Evolutionary conservation across 2,329 filamentous ascomycete genomes (phyloP).

Genomic region (Talaromyces atroroseus): DNA sequence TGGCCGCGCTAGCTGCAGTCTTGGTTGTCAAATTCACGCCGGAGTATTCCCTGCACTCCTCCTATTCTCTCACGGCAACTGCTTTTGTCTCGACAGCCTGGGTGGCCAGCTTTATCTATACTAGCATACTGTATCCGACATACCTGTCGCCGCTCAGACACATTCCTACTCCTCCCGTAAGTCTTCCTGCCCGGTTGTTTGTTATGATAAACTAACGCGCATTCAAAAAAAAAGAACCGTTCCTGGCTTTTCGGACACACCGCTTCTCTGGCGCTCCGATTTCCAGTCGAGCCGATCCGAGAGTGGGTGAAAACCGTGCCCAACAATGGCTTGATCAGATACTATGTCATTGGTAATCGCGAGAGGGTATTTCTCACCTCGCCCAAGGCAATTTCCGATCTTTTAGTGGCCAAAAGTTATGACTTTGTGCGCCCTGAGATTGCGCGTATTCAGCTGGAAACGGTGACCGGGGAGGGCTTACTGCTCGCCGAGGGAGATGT

Average conservation of each 20-base stretch:
- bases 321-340: conserved; percentile 65
- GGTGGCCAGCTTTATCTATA: conserved; percentile 24
- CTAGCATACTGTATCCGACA: conserved; percentile 51
- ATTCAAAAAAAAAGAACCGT: conserved; percentile 31
- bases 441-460: conserved; percentile 37
- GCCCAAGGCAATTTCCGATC: conserved; percentile 63
- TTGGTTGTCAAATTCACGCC: conserved; percentile 1
- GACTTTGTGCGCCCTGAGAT: conserved; percentile 60
- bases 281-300: conserved; percentile 34
- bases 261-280: conserved; percentile 29
- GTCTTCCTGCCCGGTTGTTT: conserved; percentile 16
- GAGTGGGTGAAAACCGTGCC: conserved; percentile 56
- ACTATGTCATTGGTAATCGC: conserved; percentile 56
- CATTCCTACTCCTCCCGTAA: conserved; percentile 49
- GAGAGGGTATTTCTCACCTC: conserved; percentile 59
- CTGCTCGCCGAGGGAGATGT: conserved; percentile 85
- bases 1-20: conserved; percentile 3
- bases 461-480: conserved; percentile 38
- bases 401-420: conserved; percentile 64
- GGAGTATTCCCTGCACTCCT: conserved; percentile 15
- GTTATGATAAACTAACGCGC: not conserved
- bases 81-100: conserved; percentile 21
- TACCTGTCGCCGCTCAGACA: conserved; percentile 55
- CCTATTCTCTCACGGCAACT: conserved; percentile 21
- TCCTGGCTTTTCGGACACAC: conserved; percentile 46